Evolutionary conservation across 2,329 filamentous ascomycete genomes (phyloP).

Genomic region (Cladosporium sp.): DNA sequence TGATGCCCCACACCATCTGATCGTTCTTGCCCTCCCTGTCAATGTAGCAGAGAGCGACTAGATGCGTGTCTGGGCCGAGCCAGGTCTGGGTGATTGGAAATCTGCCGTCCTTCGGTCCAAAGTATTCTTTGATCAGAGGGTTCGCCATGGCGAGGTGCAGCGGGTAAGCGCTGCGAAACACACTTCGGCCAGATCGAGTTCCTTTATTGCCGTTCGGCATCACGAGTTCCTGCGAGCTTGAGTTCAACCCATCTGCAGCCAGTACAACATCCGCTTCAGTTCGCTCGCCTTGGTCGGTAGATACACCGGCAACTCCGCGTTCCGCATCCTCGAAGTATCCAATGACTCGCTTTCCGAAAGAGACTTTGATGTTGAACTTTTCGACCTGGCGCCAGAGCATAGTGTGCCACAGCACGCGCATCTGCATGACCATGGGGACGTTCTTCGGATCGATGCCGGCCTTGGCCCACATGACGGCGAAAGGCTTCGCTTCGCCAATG

Average conservation of each 20-base stretch:
- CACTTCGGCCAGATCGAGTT: slow-evolving; percentile 18
- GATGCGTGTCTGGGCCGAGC: slow-evolving; percentile 19
- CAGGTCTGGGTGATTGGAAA: slow-evolving; percentile 15
- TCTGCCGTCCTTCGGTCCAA: slow-evolving; percentile 13
- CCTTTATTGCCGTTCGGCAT: slow-evolving; percentile 9
- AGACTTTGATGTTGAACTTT: slow-evolving; percentile 36
- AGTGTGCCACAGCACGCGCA: slow-evolving; percentile 42
- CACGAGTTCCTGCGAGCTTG: slow-evolving; percentile 39
- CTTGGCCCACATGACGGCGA: slow-evolving; percentile 26
- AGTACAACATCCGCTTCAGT: slow-evolving; percentile 37
- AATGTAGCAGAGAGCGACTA: slow-evolving; percentile 31
- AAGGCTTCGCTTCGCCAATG: slow-evolving; percentile 43
- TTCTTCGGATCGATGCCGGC: neutral
- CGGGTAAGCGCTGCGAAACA: slow-evolving; percentile 17
- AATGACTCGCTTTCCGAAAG: slow-evolving; percentile 37
- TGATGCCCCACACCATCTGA: slow-evolving; percentile 35
- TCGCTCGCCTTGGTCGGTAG: slow-evolving; percentile 33
- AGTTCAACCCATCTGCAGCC: slow-evolving; percentile 34
- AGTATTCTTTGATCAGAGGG: slow-evolving; percentile 16
- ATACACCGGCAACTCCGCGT: slow-evolving; percentile 22
- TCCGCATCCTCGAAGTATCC: slow-evolving; percentile 40
- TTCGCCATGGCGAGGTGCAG: slow-evolving; percentile 11
- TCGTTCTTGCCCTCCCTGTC: slow-evolving; percentile 23
- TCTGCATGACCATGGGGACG: slow-evolving; percentile 1
- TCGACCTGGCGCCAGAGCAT: slow-evolving; percentile 49